phyloP scores from a whole-genome alignment of 2,329 filamentous ascomycete genomes.

The Exophiala oligosperma region DNA sequence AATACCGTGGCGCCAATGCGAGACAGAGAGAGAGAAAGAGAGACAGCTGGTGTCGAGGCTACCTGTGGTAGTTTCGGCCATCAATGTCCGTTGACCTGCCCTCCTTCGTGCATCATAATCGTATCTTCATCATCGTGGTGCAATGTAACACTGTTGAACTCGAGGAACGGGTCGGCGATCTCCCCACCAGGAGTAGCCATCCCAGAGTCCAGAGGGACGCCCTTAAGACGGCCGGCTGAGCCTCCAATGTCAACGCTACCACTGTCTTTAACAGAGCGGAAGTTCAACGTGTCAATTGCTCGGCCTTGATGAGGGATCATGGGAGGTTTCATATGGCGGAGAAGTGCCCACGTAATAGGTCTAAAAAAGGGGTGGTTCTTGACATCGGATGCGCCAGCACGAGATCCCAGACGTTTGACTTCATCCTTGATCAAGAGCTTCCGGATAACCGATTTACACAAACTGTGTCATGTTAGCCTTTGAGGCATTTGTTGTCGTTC shows the following conservation, averaged over 20 bases:
- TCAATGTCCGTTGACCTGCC: slow-evolving; percentile 22
- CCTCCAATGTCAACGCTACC: slow-evolving; percentile 74
- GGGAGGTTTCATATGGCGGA: slow-evolving; percentile 95
- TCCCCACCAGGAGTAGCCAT: slow-evolving; percentile 83
- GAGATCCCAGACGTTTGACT: slow-evolving; percentile 85
- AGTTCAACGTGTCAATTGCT: slow-evolving; percentile 92
- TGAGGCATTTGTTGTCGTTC: neutral
- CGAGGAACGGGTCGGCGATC: slow-evolving; percentile 86
- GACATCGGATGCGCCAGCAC: slow-evolving; percentile 94
- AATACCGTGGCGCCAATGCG: slow-evolving; percentile 11
- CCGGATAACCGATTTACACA: slow-evolving; percentile 94
- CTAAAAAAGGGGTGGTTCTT: slow-evolving; percentile 96
- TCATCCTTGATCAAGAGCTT: slow-evolving; percentile 99
- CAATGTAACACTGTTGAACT: slow-evolving; percentile 97
- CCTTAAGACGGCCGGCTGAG: slow-evolving; percentile 58
- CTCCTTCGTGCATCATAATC: slow-evolving; percentile 24
- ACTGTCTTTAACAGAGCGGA: slow-evolving; percentile 96
- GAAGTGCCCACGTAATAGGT: slow-evolving; percentile 91
- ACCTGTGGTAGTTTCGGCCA: neutral
- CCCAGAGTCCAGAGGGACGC: slow-evolving; percentile 82
- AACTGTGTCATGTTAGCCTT: slow-evolving; percentile 54
- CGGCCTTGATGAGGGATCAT: slow-evolving; percentile 91
- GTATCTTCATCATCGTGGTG: slow-evolving; percentile 89
- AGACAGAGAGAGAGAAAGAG: neutral
- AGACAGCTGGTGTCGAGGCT: neutral